phyloP scores from a whole-genome alignment of 179 eudicot species.

The Beta corolliflora region DNA sequence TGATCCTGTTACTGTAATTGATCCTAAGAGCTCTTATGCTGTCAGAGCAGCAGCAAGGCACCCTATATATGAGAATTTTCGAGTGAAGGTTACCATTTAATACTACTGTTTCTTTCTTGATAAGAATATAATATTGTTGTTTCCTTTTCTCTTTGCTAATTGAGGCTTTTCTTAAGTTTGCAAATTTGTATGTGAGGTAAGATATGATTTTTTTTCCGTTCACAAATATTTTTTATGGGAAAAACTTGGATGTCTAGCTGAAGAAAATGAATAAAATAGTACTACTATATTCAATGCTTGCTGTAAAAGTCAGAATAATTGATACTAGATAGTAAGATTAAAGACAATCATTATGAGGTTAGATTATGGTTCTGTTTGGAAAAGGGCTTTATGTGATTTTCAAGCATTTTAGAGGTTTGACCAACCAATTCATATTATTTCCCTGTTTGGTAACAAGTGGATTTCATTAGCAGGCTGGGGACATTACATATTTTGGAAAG shows the following conservation, averaged over 20 bases:
- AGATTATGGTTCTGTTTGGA: neutral
- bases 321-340: neutral
- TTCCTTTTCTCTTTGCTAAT: conserved; percentile 4
- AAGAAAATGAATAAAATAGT: neutral
- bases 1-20: conserved; percentile 84
- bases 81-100: conserved; percentile 71
- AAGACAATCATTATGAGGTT: neutral
- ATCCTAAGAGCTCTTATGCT: conserved; percentile 64
- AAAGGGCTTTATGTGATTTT: no score
- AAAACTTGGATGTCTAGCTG: neutral
- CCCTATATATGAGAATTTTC: conserved; percentile 91
- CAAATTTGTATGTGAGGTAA: neutral
- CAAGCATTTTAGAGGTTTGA: no score
- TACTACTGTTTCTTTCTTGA: neutral
- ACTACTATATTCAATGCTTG: neutral
- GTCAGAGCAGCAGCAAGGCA: conserved; percentile 88
- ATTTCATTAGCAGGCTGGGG: no score
- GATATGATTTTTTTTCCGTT: neutral
- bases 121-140: neutral
- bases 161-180: neutral
- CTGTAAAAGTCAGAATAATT: neutral
- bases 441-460: no score
- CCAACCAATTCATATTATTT: no score
- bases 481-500: no score
- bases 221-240: neutral